Base-by-base conservation (phyloP, 176 grass and related monocot genomes). In the Rhipidocladum racemiflorum region DNA sequence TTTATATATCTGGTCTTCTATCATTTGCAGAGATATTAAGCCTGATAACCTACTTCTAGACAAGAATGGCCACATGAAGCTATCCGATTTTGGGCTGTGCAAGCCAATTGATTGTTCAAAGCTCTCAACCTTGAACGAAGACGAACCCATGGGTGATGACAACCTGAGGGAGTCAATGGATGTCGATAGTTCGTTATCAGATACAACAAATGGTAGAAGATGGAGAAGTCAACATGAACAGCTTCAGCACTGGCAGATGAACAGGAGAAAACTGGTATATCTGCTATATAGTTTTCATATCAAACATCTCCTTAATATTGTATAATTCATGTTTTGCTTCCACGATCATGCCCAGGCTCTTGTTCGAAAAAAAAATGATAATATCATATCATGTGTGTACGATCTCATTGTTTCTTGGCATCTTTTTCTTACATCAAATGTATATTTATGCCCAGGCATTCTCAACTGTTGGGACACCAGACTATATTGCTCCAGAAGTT, bases 401-500 rank as follows among this genome's bases (percentile, higher is more conserved):
- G 71, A 45, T 8, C 30, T 70, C 4, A 45, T 12, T 81, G 11
- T 55, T 61, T 57, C n/a, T 28, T 56, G n/a, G 17, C 55, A 63
- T 20, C 9, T 36, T 81, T 91, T 61, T 88, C 46, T 90, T 68
- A 85, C 62, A 69, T 73, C 2, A 50, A 75, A 74, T 83, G 57
- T 74, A 68, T 30, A 56, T 86, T 76, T 40, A 75, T 68, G 29
- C 27, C 36, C 80, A 99, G 96, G 96, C 96, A 68, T 99, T 95
- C 88, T 99, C 96, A 21, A 99, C 92, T 77, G 96, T 99, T 89
- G 96, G 96, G 36, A 99, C 96, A 10, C 92, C 92, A 9, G 96
- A 99, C 75, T 99, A 99, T 88, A 95, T 99, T 93, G 96, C 96
- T 82, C 94, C 94, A 57, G 94, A 97, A 90, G 92, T 97, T 87